A percentile compares a stretch with the other conserved stretches of the same genome.
phyloP scores from a whole-genome alignment of 495 filamentous ascomycete genomes.

The Aspergillus coremiiformis region DNA sequence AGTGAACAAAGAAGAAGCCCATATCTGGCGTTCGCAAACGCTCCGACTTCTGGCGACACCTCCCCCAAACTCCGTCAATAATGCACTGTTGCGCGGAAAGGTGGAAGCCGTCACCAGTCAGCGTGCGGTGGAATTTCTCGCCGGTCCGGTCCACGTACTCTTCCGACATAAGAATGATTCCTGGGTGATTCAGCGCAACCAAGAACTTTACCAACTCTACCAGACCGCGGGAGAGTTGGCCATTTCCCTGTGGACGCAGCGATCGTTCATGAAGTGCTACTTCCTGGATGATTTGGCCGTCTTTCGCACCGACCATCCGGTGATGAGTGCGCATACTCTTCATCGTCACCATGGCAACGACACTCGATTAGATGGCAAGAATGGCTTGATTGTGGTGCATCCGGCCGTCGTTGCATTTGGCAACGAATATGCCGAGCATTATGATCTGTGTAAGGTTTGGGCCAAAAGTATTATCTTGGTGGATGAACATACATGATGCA shows the following conservation, averaged over 20 bases:
- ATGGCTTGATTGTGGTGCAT: conserved; percentile 2
- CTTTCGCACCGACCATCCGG: not conserved
- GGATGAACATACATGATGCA: not conserved
- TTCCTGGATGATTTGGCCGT: not conserved
- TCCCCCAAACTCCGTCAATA: not conserved
- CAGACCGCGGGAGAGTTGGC: conserved; percentile 6
- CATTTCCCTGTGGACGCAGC: conserved; percentile 10
- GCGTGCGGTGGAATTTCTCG: not conserved
- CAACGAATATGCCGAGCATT: conserved; percentile 9
- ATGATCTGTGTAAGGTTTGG: conserved; percentile 11
- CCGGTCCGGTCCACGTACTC: not conserved
- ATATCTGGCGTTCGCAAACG: conserved; percentile 12
- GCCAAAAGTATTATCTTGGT: conserved; percentile 5
- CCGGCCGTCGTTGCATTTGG: conserved; percentile 8
- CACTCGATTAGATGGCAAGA: conserved; percentile 4
- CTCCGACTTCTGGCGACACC: not conserved
- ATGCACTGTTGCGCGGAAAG: not conserved
- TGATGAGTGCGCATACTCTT: conserved; percentile 8
- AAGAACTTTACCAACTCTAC: conserved; percentile 6
- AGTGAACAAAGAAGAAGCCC: not conserved
- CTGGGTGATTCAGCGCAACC: not conserved
- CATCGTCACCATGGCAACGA: conserved; percentile 10
- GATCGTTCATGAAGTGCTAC: conserved; percentile 1
- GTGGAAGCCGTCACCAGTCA: not conserved
- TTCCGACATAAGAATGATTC: not conserved